A percentile compares a stretch with the other conserved stretches of the same genome.
Evolutionary conservation across 2,329 filamentous ascomycete species (phyloP).

Genomic region (Exophiala viscosa): DNA sequence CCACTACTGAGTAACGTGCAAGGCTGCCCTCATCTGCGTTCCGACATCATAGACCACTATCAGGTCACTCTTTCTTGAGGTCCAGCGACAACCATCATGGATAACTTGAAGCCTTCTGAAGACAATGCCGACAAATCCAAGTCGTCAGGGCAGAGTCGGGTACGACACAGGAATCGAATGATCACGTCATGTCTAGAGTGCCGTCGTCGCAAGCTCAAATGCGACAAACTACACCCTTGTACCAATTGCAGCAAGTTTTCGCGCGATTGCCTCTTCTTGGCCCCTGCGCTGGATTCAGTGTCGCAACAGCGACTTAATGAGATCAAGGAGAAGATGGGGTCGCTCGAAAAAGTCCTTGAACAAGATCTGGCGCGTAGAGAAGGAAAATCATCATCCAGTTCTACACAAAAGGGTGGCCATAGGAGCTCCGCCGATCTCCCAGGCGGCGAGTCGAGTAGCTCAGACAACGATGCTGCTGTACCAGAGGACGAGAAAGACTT

Average conservation of each 20-base stretch:
- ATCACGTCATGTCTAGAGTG: conserved; percentile 69
- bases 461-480: conserved; percentile 45
- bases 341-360: conserved; percentile 66
- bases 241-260: conserved; percentile 55
- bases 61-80: background rate
- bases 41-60: background rate
- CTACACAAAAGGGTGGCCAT: conserved; percentile 41
- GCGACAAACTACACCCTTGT: conserved; percentile 70
- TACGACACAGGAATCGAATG: conserved; percentile 61
- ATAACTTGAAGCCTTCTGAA: background rate
- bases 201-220: conserved; percentile 72
- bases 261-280: conserved; percentile 61
- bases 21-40: background rate
- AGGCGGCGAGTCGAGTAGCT: conserved; percentile 49
- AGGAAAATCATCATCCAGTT: conserved; percentile 2
- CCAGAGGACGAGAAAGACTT: conserved; percentile 56
- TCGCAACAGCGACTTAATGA: conserved; percentile 68
- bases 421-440: conserved; percentile 33
- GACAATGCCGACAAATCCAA: conserved; percentile 14
- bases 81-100: conserved; percentile 8
- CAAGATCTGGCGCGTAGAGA: conserved; percentile 54
- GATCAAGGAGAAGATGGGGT: conserved; percentile 75
- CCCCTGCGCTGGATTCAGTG: conserved; percentile 64
- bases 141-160: conserved; percentile 28
- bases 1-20: background rate